Evolutionary conservation across 2,329 filamentous ascomycete genomes (phyloP), one percentile per base, ranked within the genome.

Genomic region (Colletotrichum neosansevieriae): DNA sequence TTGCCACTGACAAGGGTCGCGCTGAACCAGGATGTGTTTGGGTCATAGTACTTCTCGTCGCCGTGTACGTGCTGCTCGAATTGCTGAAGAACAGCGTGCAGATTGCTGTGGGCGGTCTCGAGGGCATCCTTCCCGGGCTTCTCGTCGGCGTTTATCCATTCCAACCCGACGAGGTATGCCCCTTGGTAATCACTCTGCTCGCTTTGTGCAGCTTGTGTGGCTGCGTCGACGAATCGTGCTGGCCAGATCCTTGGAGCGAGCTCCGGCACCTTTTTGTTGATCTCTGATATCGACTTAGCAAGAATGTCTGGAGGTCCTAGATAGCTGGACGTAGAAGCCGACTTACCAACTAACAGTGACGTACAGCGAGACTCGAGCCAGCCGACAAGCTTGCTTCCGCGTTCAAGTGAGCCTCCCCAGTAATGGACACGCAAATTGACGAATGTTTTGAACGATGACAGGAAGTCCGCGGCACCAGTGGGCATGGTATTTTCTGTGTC

Each of bases 281-380:
- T 77, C 68, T 91, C 89, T 88, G 65, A 7, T 29, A 7, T 29
- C 6, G n/a, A n/a, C 3, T 40, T 9, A n/a, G 45, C 21, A n/a
- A 11, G 45, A 54, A 59, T 15, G 65, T 63, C 13, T 32, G 73
- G 61, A 32, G 24, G 15, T 19, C 24, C 13, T 50, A 9, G 21
- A 24, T 7, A 29, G 15, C 47, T 50, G 47, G 21, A 50, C 49
- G 5, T n/a, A 19, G 17, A 29, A 38, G 34, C n/a, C 32, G 29
- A 11, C 83, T 77, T 78, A 88, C 87, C 86, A 69, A 88, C 84
- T 19, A 91, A 81, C 38, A 92, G 78, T 66, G 82, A 79, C 2
- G 88, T 81, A 62, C 85, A 88, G 62, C 86, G 83, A 7, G 87
- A 89, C 72, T 91, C 89, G 2, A 92, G 76, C 89, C 89, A 91